phyloP scores from a whole-genome alignment of 768 basidiomycete genomes.

The Naganishia onofrii region DNA sequence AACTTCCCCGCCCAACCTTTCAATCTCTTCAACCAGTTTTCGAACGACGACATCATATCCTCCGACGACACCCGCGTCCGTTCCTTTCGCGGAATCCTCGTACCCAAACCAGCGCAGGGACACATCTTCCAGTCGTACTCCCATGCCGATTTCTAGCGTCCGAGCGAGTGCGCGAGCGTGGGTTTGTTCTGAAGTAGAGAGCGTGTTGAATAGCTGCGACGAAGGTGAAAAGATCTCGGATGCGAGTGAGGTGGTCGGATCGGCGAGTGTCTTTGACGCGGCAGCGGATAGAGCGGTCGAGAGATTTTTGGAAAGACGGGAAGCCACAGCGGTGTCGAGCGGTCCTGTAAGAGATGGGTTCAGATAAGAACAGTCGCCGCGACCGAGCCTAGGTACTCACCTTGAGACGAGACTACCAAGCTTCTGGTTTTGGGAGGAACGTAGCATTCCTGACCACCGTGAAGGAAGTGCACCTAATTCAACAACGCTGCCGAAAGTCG shows the following conservation, averaged over 20 bases:
- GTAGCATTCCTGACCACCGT: slow-evolving; percentile 1
- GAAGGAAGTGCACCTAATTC: too few relatives aligned
- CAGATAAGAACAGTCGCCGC: neutral
- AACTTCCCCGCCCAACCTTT: slow-evolving; percentile 38
- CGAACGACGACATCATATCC: slow-evolving; percentile 45
- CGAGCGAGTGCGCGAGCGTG: slow-evolving; percentile 40
- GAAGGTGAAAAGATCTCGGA: slow-evolving; percentile 38
- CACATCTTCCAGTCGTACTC: slow-evolving; percentile 46
- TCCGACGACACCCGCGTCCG: slow-evolving; percentile 48
- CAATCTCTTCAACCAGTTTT: slow-evolving; percentile 36
- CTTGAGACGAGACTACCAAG: neutral
- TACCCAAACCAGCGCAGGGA: slow-evolving; percentile 47
- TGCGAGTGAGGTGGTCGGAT: slow-evolving; percentile 38
- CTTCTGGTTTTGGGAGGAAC: neutral
- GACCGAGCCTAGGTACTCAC: neutral
- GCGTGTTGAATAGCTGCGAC: slow-evolving; percentile 39
- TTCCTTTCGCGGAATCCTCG: slow-evolving; percentile 47
- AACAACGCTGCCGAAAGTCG: too few relatives aligned
- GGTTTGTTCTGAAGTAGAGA: slow-evolving; percentile 32
- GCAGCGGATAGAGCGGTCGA: slow-evolving; percentile 39
- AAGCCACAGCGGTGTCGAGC: neutral
- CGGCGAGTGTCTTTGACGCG: slow-evolving; percentile 39
- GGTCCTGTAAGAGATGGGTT: neutral
- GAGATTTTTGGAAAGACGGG: slow-evolving; percentile 12
- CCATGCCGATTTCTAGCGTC: slow-evolving; percentile 45